Percentiles rank a stretch among this genome's conserved stretches.
phyloP scores from a whole-genome alignment of 108 stramenopile genomes.

The Skeletonema marinoi region DNA sequence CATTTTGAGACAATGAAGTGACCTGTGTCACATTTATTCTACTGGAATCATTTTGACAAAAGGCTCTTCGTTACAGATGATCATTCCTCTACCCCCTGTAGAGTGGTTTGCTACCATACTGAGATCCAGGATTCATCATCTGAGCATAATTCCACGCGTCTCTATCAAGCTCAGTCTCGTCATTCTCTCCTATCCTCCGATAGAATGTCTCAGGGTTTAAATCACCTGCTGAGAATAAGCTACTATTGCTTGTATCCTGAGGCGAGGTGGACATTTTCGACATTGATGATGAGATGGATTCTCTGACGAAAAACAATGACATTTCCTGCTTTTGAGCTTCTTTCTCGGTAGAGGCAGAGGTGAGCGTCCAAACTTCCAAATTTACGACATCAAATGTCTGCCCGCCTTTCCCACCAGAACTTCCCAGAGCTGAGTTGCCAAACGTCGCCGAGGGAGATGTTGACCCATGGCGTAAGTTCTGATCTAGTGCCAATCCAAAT shows the following conservation, averaged over 20 bases:
- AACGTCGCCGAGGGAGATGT: constrained; percentile 80
- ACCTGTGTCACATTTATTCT: no score
- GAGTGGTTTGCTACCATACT: constrained; percentile 9
- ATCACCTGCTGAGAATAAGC: constrained; percentile 23
- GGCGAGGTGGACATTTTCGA: constrained; percentile 3
- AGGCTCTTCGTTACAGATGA: no score
- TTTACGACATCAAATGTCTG: constrained; percentile 68
- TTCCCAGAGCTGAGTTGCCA: constrained; percentile 62
- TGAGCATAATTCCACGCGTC: constrained; percentile 27
- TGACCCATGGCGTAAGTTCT: constrained; percentile 66
- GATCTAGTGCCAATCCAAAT: constrained; percentile 69
- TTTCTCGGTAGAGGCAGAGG: constrained; percentile 60
- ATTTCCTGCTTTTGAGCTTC: constrained; percentile 76
- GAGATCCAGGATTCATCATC: constrained; percentile 42
- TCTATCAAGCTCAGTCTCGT: constrained; percentile 31
- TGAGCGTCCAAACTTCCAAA: constrained; percentile 80
- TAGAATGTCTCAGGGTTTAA: constrained; percentile 29
- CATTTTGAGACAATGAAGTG: no score
- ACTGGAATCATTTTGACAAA: no score
- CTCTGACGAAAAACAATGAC: constrained; percentile 33
- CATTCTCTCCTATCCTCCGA: constrained; percentile 29
- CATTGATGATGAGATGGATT: constrained; percentile 13
- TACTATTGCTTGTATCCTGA: neutral
- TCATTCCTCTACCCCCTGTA: neutral
- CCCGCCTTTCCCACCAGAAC: constrained; percentile 37